Evolutionary conservation across 208 protist species (phyloP).

Genomic region (Tritrichomonas foetus): DNA sequence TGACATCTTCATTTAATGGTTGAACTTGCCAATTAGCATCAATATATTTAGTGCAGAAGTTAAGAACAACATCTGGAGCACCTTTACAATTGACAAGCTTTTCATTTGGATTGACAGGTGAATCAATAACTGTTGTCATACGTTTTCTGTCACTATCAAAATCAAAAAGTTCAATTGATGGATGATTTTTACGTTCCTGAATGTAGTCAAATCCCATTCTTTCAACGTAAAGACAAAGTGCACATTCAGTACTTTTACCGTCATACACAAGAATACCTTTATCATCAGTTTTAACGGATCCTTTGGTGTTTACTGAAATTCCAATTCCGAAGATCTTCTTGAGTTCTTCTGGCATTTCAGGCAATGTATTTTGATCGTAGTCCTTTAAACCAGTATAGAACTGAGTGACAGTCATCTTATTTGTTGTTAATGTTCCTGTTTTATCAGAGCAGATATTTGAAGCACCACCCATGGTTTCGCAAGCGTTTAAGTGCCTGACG

Average conservation of each 20-base stretch:
- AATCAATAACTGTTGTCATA: not conserved
- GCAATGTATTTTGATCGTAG: not conserved
- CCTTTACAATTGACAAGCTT: not conserved
- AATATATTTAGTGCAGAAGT: not conserved
- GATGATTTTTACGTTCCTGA: not conserved
- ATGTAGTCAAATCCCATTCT: not conserved
- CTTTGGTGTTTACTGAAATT: not conserved
- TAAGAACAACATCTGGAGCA: not conserved
- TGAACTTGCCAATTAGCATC: not conserved
- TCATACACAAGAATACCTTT: not conserved
- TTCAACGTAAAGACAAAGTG: not conserved
- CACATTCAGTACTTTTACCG: not conserved
- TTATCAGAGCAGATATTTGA: constrained; percentile 62
- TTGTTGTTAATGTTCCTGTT: constrained; percentile 54
- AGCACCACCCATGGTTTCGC: constrained; percentile 58
- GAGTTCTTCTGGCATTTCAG: not conserved
- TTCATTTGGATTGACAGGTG: not conserved
- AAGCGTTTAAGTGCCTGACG: constrained; percentile 36
- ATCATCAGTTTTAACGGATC: not conserved
- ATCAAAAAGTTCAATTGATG: not conserved
- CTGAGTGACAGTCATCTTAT: constrained; percentile 45
- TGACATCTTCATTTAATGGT: not conserved
- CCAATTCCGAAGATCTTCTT: not conserved
- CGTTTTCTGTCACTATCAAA: not conserved
- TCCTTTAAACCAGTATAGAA: not conserved